Percentiles rank a stretch among this genome's conserved stretches.
Conservation (phyloP, 306 rosid species). For the Albizia julibrissin region DNA sequence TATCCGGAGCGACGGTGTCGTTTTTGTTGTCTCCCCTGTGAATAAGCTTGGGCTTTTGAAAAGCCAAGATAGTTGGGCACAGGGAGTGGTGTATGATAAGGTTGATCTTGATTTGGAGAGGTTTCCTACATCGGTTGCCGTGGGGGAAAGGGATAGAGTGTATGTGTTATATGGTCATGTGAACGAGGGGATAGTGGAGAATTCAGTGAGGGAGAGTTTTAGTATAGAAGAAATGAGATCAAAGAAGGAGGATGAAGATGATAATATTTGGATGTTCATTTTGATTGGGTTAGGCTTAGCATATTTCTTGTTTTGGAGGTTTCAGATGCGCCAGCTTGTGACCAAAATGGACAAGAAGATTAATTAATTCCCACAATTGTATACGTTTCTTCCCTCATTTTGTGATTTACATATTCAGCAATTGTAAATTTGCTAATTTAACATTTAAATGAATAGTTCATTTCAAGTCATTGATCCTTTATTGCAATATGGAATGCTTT, state of each 20-base stretch:
- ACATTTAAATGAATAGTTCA: background rate
- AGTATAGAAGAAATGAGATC: constrained; percentile 69
- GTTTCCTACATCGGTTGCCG: constrained; percentile 61
- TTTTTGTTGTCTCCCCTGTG: constrained; percentile 52
- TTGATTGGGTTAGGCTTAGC: constrained; percentile 69
- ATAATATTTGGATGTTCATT: constrained; percentile 60
- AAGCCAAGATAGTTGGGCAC: constrained; percentile 75
- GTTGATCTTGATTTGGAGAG: constrained; percentile 47
- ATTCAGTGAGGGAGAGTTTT: constrained; percentile 52
- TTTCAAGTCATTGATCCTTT: background rate
- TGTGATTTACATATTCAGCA: background rate
- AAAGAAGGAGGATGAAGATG: constrained; percentile 54
- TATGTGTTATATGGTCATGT: constrained; percentile 77
- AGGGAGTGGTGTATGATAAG: constrained; percentile 58
- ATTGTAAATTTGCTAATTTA: background rate
- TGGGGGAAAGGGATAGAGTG: constrained; percentile 52
- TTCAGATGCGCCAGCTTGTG: constrained; percentile 75
- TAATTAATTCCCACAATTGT: constrained; percentile 9
- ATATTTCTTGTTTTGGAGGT: constrained; percentile 84
- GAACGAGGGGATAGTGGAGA: constrained; percentile 49
- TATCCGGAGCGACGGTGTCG: constrained; percentile 51
- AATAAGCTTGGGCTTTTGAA: constrained; percentile 63
- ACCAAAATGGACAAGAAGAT: constrained; percentile 58
- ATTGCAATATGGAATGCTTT: background rate
- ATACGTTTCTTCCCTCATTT: background rate